Percentiles rank a stretch among this genome's conserved stretches.
phyloP scores from a whole-genome alignment of 2,329 filamentous ascomycete genomes.

The Fusarium secorum region DNA sequence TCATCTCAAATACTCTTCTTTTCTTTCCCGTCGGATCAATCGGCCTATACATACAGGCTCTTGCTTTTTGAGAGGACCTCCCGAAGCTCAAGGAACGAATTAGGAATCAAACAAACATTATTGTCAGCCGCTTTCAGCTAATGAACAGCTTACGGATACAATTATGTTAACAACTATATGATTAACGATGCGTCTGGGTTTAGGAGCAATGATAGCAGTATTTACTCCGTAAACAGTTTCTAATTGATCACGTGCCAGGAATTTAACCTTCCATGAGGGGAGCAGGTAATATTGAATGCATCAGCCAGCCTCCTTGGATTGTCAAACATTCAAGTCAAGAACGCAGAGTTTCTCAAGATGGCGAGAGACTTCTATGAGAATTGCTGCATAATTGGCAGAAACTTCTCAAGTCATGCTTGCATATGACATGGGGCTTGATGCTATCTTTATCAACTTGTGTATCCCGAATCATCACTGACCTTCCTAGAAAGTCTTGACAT shows the following conservation, averaged over 20 bases:
- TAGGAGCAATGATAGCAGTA: neutral
- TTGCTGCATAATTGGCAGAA: neutral
- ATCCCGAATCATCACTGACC: slow-evolving; percentile 1
- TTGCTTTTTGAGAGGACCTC: neutral
- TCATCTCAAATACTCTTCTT: neutral
- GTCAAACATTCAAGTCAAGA: neutral
- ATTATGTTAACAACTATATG: neutral
- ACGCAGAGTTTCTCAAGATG: neutral
- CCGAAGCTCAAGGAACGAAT: neutral
- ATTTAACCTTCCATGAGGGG: slow-evolving; percentile 1
- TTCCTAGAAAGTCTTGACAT: neutral
- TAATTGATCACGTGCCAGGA: slow-evolving; percentile 7
- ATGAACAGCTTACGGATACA: neutral
- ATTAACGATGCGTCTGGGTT: neutral
- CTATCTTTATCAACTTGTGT: slow-evolving; percentile 27
- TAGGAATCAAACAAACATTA: neutral
- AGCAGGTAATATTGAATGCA: neutral
- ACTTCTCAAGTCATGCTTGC: neutral
- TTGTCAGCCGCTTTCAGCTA: neutral
- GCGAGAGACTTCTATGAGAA: neutral
- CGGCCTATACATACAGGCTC: neutral
- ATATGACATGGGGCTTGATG: neutral
- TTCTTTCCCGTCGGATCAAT: neutral
- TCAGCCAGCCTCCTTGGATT: neutral
- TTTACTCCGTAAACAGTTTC: neutral